phyloP scores from a whole-genome alignment of 495 filamentous ascomycete genomes.

The Penicillium salamii region DNA sequence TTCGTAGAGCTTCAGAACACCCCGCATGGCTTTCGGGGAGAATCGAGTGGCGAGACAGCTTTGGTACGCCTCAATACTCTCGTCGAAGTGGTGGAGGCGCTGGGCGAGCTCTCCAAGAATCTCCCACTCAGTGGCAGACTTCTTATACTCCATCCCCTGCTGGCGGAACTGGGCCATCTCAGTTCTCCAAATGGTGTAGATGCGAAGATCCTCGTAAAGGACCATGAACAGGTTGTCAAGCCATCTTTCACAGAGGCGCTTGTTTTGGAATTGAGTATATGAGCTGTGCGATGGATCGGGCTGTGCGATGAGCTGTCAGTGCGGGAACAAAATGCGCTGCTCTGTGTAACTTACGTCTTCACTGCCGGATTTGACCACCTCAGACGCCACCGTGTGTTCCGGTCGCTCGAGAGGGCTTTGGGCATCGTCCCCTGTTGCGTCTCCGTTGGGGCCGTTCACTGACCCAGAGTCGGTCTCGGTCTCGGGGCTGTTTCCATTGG shows the following conservation, averaged over 20 bases:
- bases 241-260: conserved; percentile 96
- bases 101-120: conserved; percentile 92
- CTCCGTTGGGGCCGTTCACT: conserved; percentile 35
- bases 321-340: not conserved
- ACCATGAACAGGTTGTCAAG: conserved; percentile 99
- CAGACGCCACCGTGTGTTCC: conserved; percentile 75
- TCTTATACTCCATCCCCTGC: conserved; percentile 88
- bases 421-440: conserved; percentile 37
- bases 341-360: conserved; percentile 63
- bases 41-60: conserved; percentile 79
- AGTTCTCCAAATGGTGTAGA: conserved; percentile 98
- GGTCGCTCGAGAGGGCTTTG: conserved; percentile 68
- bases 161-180: conserved; percentile 92
- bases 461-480: conserved; percentile 37
- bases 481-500: conserved; percentile 37
- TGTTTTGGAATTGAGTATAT: conserved; percentile 82
- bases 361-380: conserved; percentile 72
- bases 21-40: conserved; percentile 83
- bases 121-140: conserved; percentile 96
- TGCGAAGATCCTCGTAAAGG: conserved; percentile 92
- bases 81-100: conserved; percentile 82
- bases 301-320: conserved; percentile 23
- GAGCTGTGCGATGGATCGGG: conserved; percentile 45
- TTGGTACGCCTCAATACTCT: conserved; percentile 89
- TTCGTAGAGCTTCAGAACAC: conserved; percentile 76